Percentiles rank a stretch among this genome's conserved stretches.
Evolutionary conservation across 345 rosid genomes (phyloP).

Genomic region (Syzygium oleosum): DNA sequence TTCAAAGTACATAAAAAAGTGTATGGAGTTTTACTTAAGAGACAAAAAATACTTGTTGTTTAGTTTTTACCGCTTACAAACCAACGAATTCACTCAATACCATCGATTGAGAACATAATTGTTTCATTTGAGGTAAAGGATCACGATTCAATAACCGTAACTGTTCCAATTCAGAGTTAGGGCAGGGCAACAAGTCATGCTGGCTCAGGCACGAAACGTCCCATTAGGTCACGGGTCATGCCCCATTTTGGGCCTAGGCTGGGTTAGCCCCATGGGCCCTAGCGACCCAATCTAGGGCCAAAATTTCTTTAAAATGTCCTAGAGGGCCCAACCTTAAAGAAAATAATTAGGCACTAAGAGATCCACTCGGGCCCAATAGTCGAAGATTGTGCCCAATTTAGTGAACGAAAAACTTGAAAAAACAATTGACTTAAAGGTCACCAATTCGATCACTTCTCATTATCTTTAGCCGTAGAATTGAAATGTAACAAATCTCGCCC

Average conservation of each 20-base stretch:
- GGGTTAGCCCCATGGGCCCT: neutral
- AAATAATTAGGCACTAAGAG: neutral
- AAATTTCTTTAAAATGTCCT: neutral
- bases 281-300: neutral
- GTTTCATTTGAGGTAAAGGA: neutral
- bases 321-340: neutral
- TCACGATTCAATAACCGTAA: neutral
- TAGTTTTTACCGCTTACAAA: neutral
- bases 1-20: neutral
- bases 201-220: neutral
- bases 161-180: rapidly evolving
- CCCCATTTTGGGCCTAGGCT: neutral
- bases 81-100: neutral
- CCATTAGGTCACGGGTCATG: neutral
- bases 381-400: neutral
- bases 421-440: neutral
- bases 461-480: neutral
- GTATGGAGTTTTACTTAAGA: neutral
- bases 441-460: neutral
- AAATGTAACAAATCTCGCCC: neutral
- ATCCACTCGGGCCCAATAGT: neutral
- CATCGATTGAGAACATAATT: rapidly evolving
- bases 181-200: neutral
- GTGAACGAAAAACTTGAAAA: rapidly evolving
- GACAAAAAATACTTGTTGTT: neutral